Conservation (phyloP, 371 early-diverging fungal species). For the Mucor plumbeus region DNA sequence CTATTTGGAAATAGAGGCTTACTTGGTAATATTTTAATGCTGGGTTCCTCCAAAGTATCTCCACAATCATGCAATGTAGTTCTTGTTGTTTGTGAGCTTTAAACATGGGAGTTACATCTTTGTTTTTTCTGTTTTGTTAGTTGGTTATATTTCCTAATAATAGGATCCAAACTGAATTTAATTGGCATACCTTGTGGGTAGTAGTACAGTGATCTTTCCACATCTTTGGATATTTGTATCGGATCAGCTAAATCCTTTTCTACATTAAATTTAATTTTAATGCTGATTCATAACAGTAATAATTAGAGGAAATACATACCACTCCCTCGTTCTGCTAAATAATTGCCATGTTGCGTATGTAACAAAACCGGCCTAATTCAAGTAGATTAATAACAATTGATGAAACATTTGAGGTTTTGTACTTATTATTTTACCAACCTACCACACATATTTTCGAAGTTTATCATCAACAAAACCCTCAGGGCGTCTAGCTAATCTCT, state of each 20-base stretch:
- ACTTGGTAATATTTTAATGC: slow-evolving; percentile 57
- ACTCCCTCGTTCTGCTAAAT: slow-evolving; percentile 55
- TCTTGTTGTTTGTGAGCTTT: slow-evolving; percentile 57
- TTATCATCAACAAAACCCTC: slow-evolving; percentile 48
- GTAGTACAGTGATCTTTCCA: slow-evolving; percentile 57
- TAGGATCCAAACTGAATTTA: background rate
- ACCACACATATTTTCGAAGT: slow-evolving; percentile 49
- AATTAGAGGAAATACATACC: slow-evolving; percentile 32
- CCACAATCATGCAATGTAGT: slow-evolving; percentile 51
- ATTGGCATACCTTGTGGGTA: slow-evolving; percentile 48
- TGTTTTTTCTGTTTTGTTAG: slow-evolving; percentile 2
- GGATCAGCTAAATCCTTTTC: slow-evolving; percentile 57
- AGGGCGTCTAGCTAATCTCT: slow-evolving; percentile 37
- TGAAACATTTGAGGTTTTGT: background rate
- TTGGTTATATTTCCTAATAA: background rate
- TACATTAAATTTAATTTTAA: slow-evolving; percentile 5
- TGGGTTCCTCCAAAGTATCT: slow-evolving; percentile 59
- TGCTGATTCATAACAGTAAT: background rate
- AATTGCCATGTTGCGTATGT: slow-evolving; percentile 57
- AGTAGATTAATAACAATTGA: background rate
- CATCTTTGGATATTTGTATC: slow-evolving; percentile 54
- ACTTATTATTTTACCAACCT: slow-evolving; percentile 15
- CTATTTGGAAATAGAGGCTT: background rate
- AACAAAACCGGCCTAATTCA: slow-evolving; percentile 51
- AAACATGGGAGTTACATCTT: slow-evolving; percentile 50